Evolutionary conservation across 192 early-diverging fungal species (phyloP).

Genomic region (Haplosporangium gracile): DNA sequence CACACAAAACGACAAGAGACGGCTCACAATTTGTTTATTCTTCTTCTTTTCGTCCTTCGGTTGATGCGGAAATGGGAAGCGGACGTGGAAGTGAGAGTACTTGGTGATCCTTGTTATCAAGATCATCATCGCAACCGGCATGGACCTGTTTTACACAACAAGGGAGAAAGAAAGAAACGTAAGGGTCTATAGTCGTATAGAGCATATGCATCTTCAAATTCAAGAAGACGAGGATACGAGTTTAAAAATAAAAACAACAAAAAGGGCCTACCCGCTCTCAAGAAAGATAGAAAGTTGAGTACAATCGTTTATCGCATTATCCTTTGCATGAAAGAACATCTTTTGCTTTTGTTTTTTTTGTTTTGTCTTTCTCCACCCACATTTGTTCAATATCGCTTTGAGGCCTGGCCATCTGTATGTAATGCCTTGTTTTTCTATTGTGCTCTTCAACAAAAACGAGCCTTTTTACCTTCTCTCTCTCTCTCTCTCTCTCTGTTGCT

Average conservation of each 20-base stretch:
- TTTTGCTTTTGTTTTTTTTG: neutral
- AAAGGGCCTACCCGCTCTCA: neutral
- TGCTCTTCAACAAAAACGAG: slow-evolving; percentile 3
- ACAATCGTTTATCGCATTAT: slow-evolving; percentile 12
- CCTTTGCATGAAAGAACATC: slow-evolving; percentile 7
- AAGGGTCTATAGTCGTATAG: neutral
- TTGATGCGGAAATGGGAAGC: neutral
- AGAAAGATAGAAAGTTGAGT: neutral
- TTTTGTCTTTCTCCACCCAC: neutral
- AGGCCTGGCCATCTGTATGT: too few relatives aligned
- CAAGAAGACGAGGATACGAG: neutral
- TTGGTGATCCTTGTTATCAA: neutral
- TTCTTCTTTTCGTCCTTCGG: neutral
- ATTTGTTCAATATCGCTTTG: neutral
- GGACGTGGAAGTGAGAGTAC: neutral
- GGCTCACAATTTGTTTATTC: slow-evolving; percentile 3
- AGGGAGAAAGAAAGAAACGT: neutral
- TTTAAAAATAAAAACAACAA: slow-evolving; percentile 10
- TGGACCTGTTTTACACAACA: neutral
- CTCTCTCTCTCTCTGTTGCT: neutral
- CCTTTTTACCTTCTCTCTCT: neutral
- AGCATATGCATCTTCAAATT: neutral
- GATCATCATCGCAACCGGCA: slow-evolving; percentile 4
- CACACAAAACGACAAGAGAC: neutral
- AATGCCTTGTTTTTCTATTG: neutral